phyloP scores from a whole-genome alignment of 2,329 filamentous ascomycete genomes.

The Rugonectria rugulosa region DNA sequence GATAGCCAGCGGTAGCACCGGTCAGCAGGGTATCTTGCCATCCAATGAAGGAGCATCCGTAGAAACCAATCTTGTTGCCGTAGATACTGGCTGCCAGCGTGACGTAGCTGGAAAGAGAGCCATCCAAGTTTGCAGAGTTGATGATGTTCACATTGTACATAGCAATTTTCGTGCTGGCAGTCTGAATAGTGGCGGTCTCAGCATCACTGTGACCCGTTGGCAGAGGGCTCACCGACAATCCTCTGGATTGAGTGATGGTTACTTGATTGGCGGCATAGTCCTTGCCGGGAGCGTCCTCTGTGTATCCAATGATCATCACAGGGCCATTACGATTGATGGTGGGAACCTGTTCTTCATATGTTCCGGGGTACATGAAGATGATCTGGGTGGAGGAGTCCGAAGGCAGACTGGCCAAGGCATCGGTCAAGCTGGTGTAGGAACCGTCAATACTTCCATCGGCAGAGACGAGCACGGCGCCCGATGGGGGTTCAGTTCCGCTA shows the following conservation, averaged over 20 bases:
- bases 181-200: constrained; percentile 29
- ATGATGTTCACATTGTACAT: constrained; percentile 67
- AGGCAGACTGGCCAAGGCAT: constrained; percentile 38
- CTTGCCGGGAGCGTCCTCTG: constrained; percentile 34
- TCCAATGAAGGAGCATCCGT: constrained; percentile 53
- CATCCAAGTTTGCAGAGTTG: constrained; percentile 50
- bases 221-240: constrained; percentile 23
- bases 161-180: constrained; percentile 46
- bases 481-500: constrained; percentile 50
- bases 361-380: constrained; percentile 53
- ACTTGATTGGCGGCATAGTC: constrained; percentile 25
- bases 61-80: constrained; percentile 41
- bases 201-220: constrained; percentile 30
- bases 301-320: constrained; percentile 31
- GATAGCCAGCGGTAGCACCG: constrained; percentile 51
- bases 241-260: constrained; percentile 26
- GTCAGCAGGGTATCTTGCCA: constrained; percentile 57
- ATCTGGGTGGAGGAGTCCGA: constrained; percentile 39
- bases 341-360: constrained; percentile 61
- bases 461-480: constrained; percentile 52
- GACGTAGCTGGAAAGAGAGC: constrained; percentile 48
- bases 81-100: constrained; percentile 47
- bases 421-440: constrained; percentile 41
- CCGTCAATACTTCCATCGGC: constrained; percentile 33
- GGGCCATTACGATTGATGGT: constrained; percentile 22